Evolutionary conservation across 2,329 filamentous ascomycete species (phyloP).

Genomic region (Phyllosticta citribraziliensis): DNA sequence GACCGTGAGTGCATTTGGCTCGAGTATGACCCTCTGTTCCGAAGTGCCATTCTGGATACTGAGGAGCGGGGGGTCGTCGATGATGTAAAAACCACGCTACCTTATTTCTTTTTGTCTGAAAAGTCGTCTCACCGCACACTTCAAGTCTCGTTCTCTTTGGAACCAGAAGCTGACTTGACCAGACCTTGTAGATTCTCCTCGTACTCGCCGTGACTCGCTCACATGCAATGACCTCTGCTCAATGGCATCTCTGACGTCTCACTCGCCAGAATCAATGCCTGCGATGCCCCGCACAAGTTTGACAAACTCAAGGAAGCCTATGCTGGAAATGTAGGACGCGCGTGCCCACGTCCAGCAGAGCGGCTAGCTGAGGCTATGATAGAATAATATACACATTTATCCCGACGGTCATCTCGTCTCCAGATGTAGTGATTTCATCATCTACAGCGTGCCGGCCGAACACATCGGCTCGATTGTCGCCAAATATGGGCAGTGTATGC

Average conservation of each 20-base stretch:
- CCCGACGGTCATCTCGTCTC: constrained; percentile 94
- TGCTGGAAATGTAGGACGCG: constrained; percentile 66
- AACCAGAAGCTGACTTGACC: constrained; percentile 11
- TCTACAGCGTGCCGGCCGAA: constrained; percentile 96
- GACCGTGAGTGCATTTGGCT: constrained; percentile 99
- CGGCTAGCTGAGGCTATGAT: constrained; percentile 39
- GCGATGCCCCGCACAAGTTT: constrained; percentile 84
- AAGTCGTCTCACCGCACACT: constrained; percentile 16
- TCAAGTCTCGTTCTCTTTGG: background rate
- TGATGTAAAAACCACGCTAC: constrained; percentile 99
- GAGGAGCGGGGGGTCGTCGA: constrained; percentile 57
- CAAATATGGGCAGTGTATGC: constrained; percentile 83
- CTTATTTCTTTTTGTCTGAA: constrained; percentile 85
- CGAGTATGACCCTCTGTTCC: constrained; percentile 71
- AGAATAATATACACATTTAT: constrained; percentile 75
- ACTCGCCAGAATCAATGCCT: constrained; percentile 73
- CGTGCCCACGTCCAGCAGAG: constrained; percentile 30
- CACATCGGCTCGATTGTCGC: constrained; percentile 80
- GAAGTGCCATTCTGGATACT: constrained; percentile 68
- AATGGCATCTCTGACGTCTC: constrained; percentile 13
- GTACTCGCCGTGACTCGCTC: background rate
- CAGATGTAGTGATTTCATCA: constrained; percentile 92
- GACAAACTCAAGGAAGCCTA: constrained; percentile 74
- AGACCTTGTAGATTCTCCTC: constrained; percentile 13
- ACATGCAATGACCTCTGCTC: background rate